Evolutionary conservation across 495 filamentous ascomycete species (phyloP), one percentile per base, ranked within the genome.

Genomic region (Thermochaetoides thermophila): DNA sequence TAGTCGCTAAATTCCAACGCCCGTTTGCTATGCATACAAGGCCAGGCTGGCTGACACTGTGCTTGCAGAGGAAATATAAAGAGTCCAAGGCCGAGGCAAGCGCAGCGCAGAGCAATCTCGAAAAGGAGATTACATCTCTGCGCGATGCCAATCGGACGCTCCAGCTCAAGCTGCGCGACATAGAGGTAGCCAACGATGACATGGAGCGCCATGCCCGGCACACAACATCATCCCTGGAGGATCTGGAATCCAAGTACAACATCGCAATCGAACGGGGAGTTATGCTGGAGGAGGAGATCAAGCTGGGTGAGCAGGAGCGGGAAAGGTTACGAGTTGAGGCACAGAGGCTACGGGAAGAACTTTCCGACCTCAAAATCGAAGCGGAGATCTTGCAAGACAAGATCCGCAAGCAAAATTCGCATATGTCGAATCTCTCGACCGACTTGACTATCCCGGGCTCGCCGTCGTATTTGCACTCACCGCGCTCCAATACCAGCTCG

Each of bases 151-250:
- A 84, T 52, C 66, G 91, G 42, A 75, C 79, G 14, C 51, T 94
- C 29, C 78, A 86, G 47, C 63, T 93, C 27, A 79, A 69, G 52
- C 56, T 97, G 31, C 75, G 89, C 37, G 91, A 97, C 48, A 94
- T 89, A 39, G 89, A 97, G 55, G 91, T 97, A 21, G 80, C 81
- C 42, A 97, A 97, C 57, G 89, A 97, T 67, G 89, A 97, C 53
- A 94, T 84, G 51, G 89, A 97, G 58, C 76, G 86, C 37, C 85
- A 96, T 57, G 85, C 87, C 37, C 74, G 89, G 38, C 84, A 93
- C 47, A 93, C 84, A 12, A 81, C 79, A 12, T 93, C 87, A 27
- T 95, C 87, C 36, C 70, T 95, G 42, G 91, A 97, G 61, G 89
- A 96, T 51, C 60, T 97, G 52, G 89, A 96, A 56, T 87, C 81